Percentiles rank a stretch among this genome's conserved stretches.
Evolutionary conservation across 306 rosid species (phyloP).

Genomic region (Pyrus bretschneideri): DNA sequence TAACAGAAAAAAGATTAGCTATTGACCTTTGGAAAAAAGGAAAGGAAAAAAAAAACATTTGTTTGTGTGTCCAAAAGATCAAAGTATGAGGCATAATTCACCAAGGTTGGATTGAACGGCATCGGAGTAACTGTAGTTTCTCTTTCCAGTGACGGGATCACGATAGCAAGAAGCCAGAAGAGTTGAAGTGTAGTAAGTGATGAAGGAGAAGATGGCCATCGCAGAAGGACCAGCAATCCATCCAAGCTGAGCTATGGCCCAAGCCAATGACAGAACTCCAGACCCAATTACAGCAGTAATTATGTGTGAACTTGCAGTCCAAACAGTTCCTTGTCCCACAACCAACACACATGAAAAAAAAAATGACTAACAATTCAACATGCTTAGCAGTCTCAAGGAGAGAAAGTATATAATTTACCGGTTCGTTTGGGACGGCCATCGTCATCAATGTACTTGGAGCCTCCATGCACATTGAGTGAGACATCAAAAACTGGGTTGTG

Average conservation of each 20-base stretch:
- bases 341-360: neutral
- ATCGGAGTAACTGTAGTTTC: constrained; percentile 11
- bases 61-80: neutral
- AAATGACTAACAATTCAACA: neutral
- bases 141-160: constrained; percentile 42
- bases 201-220: constrained; percentile 48
- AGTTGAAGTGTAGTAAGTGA: constrained; percentile 54
- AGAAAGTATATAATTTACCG: constrained; percentile 25
- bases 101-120: constrained; percentile 3
- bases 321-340: constrained; percentile 35
- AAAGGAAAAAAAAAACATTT: neutral
- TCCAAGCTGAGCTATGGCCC: constrained; percentile 81
- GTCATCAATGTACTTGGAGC: constrained; percentile 54
- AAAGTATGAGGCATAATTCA: neutral
- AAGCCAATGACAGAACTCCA: constrained; percentile 68
- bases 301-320: constrained; percentile 71
- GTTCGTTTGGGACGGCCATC: constrained; percentile 63
- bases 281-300: constrained; percentile 82
- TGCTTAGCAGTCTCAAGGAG: neutral
- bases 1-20: neutral
- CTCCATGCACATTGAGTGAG: constrained; percentile 36
- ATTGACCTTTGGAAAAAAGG: neutral
- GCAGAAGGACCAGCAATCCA: constrained; percentile 62
- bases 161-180: constrained; percentile 63
- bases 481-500: constrained; percentile 47